A percentile compares a stretch with the other conserved stretches of the same genome.
phyloP scores from a whole-genome alignment of 495 filamentous ascomycete genomes.

The Talaromyces wortmannii region DNA sequence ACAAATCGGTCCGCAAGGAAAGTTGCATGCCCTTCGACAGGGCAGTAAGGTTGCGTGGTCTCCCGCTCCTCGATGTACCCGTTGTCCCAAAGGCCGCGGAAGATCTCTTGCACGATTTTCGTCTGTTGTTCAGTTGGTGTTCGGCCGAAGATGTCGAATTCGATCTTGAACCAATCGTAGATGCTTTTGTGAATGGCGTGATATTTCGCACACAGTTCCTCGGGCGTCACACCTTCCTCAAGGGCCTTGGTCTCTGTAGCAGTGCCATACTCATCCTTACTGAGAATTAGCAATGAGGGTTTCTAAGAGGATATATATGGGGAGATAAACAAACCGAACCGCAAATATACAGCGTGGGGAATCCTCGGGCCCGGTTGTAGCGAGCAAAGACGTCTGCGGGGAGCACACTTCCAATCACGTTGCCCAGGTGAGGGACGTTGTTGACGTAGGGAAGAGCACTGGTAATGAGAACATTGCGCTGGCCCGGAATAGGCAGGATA shows the following conservation, averaged over 20 bases:
- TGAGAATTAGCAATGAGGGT: slow-evolving; percentile 59
- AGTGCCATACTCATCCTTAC: slow-evolving; percentile 69
- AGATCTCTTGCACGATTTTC: slow-evolving; percentile 80
- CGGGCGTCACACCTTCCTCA: slow-evolving; percentile 60
- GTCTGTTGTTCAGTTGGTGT: slow-evolving; percentile 80
- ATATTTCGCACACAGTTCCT: slow-evolving; percentile 79
- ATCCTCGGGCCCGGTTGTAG: slow-evolving; percentile 54
- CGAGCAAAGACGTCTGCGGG: slow-evolving; percentile 71
- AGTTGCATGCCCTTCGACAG: slow-evolving; percentile 60
- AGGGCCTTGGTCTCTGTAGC: slow-evolving; percentile 80
- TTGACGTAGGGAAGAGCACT: slow-evolving; percentile 85
- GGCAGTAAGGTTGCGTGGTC: slow-evolving; percentile 75
- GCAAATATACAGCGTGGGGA: slow-evolving; percentile 39
- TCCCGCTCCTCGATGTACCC: slow-evolving; percentile 77
- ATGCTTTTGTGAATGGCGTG: slow-evolving; percentile 75
- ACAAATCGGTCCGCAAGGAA: slow-evolving; percentile 94
- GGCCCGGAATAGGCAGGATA: slow-evolving; percentile 16
- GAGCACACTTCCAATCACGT: slow-evolving; percentile 86
- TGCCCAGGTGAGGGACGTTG: slow-evolving; percentile 92
- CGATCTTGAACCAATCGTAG: slow-evolving; percentile 84
- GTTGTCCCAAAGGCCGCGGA: slow-evolving; percentile 67
- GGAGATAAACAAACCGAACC: slow-evolving; percentile 11
- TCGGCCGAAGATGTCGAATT: slow-evolving; percentile 78
- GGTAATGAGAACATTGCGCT: slow-evolving; percentile 39
- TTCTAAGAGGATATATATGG: slow-evolving; percentile 25